These are phyloP conservation scores for Suhomyces vadensis DNA, from an alignment of 805 yeast species.

Conservation along the genomic window DNA sequence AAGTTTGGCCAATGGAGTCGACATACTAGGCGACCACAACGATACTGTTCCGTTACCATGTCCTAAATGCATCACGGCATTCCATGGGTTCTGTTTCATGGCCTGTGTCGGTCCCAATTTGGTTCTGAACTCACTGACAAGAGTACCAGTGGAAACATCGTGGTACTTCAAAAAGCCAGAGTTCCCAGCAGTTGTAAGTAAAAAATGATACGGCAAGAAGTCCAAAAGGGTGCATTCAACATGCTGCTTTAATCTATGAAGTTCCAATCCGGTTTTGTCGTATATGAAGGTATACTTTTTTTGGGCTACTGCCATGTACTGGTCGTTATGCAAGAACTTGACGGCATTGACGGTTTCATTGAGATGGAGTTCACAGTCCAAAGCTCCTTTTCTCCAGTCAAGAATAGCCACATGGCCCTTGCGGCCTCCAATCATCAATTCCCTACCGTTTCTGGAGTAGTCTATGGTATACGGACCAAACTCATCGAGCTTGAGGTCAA, in stretches of 20 bases:
- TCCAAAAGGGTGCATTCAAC: constrained; percentile 80
- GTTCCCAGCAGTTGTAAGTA: constrained; percentile 84
- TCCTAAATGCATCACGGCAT: constrained; percentile 92
- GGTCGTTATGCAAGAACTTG: constrained; percentile 87
- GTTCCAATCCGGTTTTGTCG: constrained; percentile 86
- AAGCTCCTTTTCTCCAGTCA: constrained; percentile 88
- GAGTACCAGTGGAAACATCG: constrained; percentile 89
- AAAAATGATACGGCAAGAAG: constrained; percentile 88
- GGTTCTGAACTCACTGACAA: constrained; percentile 82
- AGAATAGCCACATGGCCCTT: constrained; percentile 95
- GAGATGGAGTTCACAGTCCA: constrained; percentile 79
- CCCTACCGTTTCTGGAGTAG: constrained; percentile 86
- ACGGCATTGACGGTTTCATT: constrained; percentile 91
- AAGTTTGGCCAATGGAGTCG: constrained; percentile 80
- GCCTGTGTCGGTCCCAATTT: constrained; percentile 88
- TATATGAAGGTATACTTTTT: constrained; percentile 91
- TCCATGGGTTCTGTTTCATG: constrained; percentile 91
- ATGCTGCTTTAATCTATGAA: constrained; percentile 89
- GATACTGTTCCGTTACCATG: constrained; percentile 92
- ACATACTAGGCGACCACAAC: constrained; percentile 89
- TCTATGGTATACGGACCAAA: constrained; percentile 86
- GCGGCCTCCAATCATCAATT: constrained; percentile 77
- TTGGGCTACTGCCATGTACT: constrained; percentile 95
- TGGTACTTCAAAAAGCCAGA: constrained; percentile 89
- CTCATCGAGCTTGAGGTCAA: constrained; percentile 69